A percentile compares a stretch with the other conserved stretches of the same genome.
phyloP scores from a whole-genome alignment of 192 early-diverging fungal species.

The Coemansia sp. region DNA sequence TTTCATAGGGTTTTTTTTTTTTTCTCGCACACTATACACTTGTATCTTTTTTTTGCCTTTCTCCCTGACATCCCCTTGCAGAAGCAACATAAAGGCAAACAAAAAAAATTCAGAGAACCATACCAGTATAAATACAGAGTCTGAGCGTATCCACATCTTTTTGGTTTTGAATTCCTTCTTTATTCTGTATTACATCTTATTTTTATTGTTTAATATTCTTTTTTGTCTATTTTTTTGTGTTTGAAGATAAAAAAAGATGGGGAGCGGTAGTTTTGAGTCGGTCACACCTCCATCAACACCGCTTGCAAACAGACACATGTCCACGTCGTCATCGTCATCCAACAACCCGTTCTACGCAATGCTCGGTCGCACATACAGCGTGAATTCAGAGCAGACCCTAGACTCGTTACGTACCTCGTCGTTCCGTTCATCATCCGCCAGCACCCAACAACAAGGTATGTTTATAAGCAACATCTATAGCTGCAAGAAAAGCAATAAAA shows the following conservation, averaged over 20 bases:
- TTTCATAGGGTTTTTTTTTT: not conserved
- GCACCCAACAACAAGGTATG: not conserved
- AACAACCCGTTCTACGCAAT: slow-evolving; percentile 20
- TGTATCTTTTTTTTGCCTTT: not conserved
- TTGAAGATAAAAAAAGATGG: not conserved
- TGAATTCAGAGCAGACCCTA: slow-evolving; percentile 11
- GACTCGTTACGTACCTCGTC: slow-evolving; percentile 1
- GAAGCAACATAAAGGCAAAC: too few relatives aligned
- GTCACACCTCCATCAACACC: slow-evolving; percentile 6
- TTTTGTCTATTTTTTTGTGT: not conserved
- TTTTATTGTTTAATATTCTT: not conserved
- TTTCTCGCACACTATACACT: slow-evolving; percentile 1
- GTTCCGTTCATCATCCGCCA: slow-evolving; percentile 3
- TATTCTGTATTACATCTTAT: not conserved
- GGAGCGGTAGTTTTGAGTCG: not conserved
- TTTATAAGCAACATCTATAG: not conserved
- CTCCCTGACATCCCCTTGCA: too few relatives aligned
- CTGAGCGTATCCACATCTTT: not conserved
- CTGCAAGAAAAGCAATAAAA: not conserved
- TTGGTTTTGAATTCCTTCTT: not conserved
- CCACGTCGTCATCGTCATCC: not conserved
- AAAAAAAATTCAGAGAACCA: too few relatives aligned
- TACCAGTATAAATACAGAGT: too few relatives aligned
- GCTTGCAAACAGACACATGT: slow-evolving; percentile 1
- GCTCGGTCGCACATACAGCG: slow-evolving; percentile 12